Evolutionary conservation across 306 rosid genomes (phyloP).

Genomic region (Lathyrus sativus): DNA sequence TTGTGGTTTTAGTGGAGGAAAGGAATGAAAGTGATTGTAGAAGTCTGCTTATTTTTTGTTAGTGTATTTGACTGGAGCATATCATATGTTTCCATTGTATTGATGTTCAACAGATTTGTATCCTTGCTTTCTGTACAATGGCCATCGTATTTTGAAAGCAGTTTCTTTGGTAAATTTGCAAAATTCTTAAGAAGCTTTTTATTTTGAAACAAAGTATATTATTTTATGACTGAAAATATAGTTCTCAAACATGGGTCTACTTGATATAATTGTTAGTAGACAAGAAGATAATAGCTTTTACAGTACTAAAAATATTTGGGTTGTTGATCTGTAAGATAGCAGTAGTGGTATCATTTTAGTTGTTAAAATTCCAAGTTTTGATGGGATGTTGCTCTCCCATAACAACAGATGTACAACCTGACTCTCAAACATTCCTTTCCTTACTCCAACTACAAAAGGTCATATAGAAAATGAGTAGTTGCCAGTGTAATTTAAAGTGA

Average conservation of each 20-base stretch:
- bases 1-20: constrained; percentile 3
- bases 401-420: no score
- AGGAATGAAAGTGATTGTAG: background rate
- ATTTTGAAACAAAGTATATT: background rate
- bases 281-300: background rate
- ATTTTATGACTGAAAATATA: background rate
- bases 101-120: background rate
- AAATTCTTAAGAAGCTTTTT: constrained; percentile 3
- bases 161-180: background rate
- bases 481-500: no score
- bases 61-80: background rate
- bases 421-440: no score
- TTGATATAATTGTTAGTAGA: background rate
- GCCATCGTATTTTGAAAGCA: background rate
- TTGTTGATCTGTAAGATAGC: constrained; percentile 7
- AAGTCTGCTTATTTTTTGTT: constrained; percentile 9
- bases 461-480: no score
- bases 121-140: background rate
- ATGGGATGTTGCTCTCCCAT: constrained; percentile 9
- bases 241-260: background rate
- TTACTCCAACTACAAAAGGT: no score
- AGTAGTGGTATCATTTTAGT: constrained; percentile 1
- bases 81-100: constrained; percentile 4
- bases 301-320: background rate
- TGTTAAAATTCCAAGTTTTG: constrained; percentile 26